These are phyloP conservation scores for Backusella tarrabulga DNA, from an alignment of 192 early-diverging fungal species.

Conservation along the genomic window DNA sequence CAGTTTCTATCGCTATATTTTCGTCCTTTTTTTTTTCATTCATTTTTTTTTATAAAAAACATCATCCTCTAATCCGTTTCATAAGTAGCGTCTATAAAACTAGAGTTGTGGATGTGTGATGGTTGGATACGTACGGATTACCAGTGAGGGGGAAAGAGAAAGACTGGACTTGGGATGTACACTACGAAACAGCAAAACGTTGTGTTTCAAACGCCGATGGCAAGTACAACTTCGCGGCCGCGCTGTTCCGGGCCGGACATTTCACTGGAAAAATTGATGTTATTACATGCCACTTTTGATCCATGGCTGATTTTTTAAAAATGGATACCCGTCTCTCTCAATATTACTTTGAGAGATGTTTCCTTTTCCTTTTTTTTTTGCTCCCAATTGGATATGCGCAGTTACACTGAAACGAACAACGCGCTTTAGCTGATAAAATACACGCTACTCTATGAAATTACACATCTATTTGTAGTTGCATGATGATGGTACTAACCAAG, in stretches of 20 bases:
- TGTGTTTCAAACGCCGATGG: not conserved
- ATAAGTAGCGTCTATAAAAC: not conserved
- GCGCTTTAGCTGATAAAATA: too few relatives aligned
- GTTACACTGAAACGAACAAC: too few relatives aligned
- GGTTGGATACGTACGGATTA: conserved; percentile 26
- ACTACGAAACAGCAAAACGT: conserved; percentile 9
- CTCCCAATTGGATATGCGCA: too few relatives aligned
- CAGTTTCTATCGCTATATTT: not conserved
- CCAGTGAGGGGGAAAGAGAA: conserved; percentile 31
- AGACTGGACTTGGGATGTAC: conserved; percentile 3
- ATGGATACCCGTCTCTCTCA: too few relatives aligned
- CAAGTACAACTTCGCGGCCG: not conserved
- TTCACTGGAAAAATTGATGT: not conserved
- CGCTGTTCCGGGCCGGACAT: not conserved
- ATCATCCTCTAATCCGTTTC: not conserved
- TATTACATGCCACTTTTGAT: not conserved
- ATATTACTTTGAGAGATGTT: too few relatives aligned
- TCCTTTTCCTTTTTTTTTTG: too few relatives aligned
- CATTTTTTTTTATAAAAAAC: not conserved
- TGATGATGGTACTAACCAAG: too few relatives aligned
- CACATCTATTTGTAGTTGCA: too few relatives aligned
- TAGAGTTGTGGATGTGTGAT: not conserved
- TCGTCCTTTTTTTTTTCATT: not conserved
- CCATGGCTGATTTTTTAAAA: too few relatives aligned
- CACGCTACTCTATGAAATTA: too few relatives aligned